Evolutionary conservation across 2,329 filamentous ascomycete species (phyloP).

Genomic region (Cordyceps sp.): DNA sequence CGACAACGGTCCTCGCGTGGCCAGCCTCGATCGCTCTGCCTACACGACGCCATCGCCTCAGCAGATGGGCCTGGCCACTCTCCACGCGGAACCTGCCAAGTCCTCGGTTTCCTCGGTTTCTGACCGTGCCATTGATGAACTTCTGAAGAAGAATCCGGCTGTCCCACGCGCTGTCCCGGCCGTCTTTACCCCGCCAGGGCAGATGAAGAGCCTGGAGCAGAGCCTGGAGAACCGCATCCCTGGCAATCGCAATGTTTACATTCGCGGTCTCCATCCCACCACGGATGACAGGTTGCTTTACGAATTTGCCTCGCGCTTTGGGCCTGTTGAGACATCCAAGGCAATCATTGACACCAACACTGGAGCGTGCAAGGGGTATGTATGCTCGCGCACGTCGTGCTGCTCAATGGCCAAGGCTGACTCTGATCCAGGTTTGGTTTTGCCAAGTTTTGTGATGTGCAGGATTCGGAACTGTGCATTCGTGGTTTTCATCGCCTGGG

Average conservation of each 20-base stretch:
- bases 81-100: constrained; percentile 26
- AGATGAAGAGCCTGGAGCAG: constrained; percentile 80
- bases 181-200: constrained; percentile 69
- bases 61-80: constrained; percentile 27
- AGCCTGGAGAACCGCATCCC: constrained; percentile 82
- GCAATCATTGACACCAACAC: constrained; percentile 93
- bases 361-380: constrained; percentile 85
- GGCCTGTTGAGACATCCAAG: constrained; percentile 90
- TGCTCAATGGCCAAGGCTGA: background rate
- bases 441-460: constrained; percentile 79
- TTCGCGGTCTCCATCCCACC: constrained; percentile 85
- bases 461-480: constrained; percentile 89
- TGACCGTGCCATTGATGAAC: constrained; percentile 41
- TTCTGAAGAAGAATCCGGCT: constrained; percentile 59
- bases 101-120: constrained; percentile 17
- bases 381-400: background rate
- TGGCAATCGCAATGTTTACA: constrained; percentile 96
- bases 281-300: constrained; percentile 84
- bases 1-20: constrained; percentile 42
- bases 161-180: constrained; percentile 85
- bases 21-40: constrained; percentile 42
- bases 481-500: constrained; percentile 86
- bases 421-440: constrained; percentile 67
- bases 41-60: constrained; percentile 54
- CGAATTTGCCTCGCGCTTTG: constrained; percentile 73